A percentile compares a stretch with the other conserved stretches of the same genome.
Conservation (phyloP, 2,329 filamentous ascomycete species). For the Monilinia fructicola region DNA sequence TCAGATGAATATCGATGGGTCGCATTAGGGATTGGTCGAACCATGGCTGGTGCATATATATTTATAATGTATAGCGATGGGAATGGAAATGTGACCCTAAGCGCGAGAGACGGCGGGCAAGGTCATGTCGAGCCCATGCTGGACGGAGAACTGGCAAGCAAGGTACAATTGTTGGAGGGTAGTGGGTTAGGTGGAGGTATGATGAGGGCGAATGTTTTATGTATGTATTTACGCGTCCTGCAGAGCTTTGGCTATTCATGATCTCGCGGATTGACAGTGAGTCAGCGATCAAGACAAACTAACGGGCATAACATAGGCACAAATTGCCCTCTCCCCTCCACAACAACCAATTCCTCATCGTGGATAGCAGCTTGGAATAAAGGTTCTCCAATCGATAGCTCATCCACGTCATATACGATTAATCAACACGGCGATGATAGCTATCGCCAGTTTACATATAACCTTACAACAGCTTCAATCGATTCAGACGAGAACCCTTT, state of each 20-base stretch:
- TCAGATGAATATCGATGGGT: conserved; percentile 55
- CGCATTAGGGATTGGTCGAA: conserved; percentile 54
- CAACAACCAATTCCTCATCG: conserved; percentile 27
- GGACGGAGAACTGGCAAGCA: conserved; percentile 42
- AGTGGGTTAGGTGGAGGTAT: conserved; percentile 51
- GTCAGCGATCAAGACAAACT: not conserved
- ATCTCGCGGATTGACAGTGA: not conserved
- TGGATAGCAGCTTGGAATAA: conserved; percentile 38
- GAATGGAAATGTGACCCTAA: conserved; percentile 55
- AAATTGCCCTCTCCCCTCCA: conserved; percentile 28
- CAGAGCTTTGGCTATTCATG: not conserved
- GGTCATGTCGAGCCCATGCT: conserved; percentile 48
- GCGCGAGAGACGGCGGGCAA: conserved; percentile 46
- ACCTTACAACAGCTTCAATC: conserved; percentile 34
- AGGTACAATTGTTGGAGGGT: conserved; percentile 51
- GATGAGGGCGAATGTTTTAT: conserved; percentile 58
- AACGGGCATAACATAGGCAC: conserved; percentile 22
- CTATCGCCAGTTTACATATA: conserved; percentile 30
- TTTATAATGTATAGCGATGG: conserved; percentile 58
- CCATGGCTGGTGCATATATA: conserved; percentile 57
- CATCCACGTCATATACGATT: conserved; percentile 26
- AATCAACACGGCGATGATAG: conserved; percentile 28
- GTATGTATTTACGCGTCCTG: conserved; percentile 36
- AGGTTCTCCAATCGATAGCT: conserved; percentile 32
- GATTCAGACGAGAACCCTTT: conserved; percentile 35